Evolutionary conservation across 805 yeast genomes (phyloP).

Genomic region (Barnettozyma populi): DNA sequence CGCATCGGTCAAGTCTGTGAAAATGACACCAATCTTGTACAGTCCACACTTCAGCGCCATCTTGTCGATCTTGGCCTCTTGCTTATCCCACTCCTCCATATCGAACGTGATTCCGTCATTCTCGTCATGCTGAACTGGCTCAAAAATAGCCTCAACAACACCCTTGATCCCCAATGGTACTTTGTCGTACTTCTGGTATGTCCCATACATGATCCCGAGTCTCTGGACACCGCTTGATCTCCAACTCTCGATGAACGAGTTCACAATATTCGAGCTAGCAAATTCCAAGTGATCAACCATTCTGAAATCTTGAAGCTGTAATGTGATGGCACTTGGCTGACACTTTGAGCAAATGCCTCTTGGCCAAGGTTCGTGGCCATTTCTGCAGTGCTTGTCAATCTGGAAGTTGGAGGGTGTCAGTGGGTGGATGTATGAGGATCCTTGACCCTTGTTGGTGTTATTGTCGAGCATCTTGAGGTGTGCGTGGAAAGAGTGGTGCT

Average conservation of each 20-base stretch:
- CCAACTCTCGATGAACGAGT: conserved; percentile 88
- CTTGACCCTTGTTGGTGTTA: conserved; percentile 47
- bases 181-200: conserved; percentile 67
- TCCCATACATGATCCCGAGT: conserved; percentile 79
- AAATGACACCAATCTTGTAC: conserved; percentile 72
- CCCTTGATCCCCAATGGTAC: conserved; percentile 94
- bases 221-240: conserved; percentile 84
- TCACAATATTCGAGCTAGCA: conserved; percentile 64
- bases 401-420: conserved; percentile 63
- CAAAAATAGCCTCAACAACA: conserved; percentile 88
- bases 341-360: conserved; percentile 92
- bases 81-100: conserved; percentile 40
- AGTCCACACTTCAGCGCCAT: conserved; percentile 59
- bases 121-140: conserved; percentile 84
- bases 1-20: conserved; percentile 85
- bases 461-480: conserved; percentile 69
- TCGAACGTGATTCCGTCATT: conserved; percentile 77
- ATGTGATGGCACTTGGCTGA: conserved; percentile 92
- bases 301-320: conserved; percentile 83
- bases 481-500: conserved; percentile 86
- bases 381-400: conserved; percentile 59
- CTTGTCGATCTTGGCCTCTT: conserved; percentile 43
- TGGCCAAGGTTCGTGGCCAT: conserved; percentile 94
- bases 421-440: conserved; percentile 75
- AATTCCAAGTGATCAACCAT: conserved; percentile 98